Base-by-base conservation (phyloP, 805 yeast genomes). In the Wickerhamiella dianesei region DNA sequence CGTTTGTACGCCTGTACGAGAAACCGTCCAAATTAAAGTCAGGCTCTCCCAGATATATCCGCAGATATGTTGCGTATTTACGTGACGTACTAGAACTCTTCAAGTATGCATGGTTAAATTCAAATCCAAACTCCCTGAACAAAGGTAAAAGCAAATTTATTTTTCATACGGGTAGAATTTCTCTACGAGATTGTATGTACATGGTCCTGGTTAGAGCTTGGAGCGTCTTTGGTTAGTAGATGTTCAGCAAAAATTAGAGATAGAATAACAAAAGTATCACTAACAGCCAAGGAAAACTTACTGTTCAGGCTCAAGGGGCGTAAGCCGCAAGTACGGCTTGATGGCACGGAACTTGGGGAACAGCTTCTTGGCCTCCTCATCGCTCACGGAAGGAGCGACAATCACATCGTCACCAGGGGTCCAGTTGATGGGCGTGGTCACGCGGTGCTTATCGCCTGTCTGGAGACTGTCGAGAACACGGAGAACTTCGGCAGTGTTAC, bases 361-460 rank as follows among this genome's bases (percentile, higher is more conserved):
- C 67, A 84, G 79, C 61, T 78, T 77, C 71, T 79, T 79, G 41
- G 88, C 88, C 57, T 74, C 87, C 63, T 79, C 92, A 67, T 87
- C 82, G 51, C 85, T 74, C 50, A 87, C 86, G 44, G 82, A 67
- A 57, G 95, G 95, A 64, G 89, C 95, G 54, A 88, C 88, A 66
- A 87, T 87, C 53, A 88, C 96, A 65, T 87, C 96, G 53, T 86
- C 80, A 59, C 95, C 96, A 46, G 76, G 80, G 49, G 74, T 75
- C 96, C 96, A 86, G 77, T 87, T 80, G 65, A 88, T 82, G 56
- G 95, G 95, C 48, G 96, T 88, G 54, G 88, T 89, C 59, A 87
- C 76, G 63, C 94, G 84, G 72, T 81, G 72, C 66, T 78, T 77
- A 70, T 87, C 96, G 57, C 86, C 84, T 53, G 78, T 70, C 73